phyloP scores from a whole-genome alignment of 73 alveolate species.

The Paramecium sexaurelia region DNA sequence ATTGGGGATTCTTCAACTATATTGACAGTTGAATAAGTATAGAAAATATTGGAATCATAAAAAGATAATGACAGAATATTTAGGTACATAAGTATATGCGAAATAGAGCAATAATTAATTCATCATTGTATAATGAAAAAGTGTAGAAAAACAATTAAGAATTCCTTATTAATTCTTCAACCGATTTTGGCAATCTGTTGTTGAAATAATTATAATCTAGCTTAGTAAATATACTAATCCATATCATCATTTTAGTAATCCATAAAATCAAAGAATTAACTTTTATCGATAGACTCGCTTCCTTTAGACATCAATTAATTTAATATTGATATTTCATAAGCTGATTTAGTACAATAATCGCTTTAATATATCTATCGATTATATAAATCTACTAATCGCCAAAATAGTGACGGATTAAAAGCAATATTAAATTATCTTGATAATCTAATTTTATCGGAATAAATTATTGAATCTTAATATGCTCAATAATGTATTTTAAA shows the following conservation, averaged over 20 bases:
- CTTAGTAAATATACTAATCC: neutral
- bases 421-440: neutral
- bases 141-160: neutral
- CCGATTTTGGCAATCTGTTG: neutral
- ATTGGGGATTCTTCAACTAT: neutral
- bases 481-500: neutral
- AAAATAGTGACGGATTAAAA: slow-evolving; percentile 6
- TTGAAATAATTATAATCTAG: neutral
- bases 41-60: neutral
- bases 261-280: slow-evolving; percentile 15
- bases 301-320: slow-evolving; percentile 12
- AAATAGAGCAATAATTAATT: slow-evolving; percentile 46
- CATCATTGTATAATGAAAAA: neutral
- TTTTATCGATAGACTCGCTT: neutral
- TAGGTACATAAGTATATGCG: neutral
- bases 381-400: slow-evolving; percentile 27
- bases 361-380: neutral
- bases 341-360: neutral
- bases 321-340: neutral
- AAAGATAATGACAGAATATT: slow-evolving; percentile 26
- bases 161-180: neutral
- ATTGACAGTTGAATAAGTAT: slow-evolving; percentile 3
- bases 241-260: neutral
- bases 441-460: neutral
- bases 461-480: neutral